Evolutionary conservation across 345 rosid species (phyloP).

Genomic region (Erysimum cheiranthoides): DNA sequence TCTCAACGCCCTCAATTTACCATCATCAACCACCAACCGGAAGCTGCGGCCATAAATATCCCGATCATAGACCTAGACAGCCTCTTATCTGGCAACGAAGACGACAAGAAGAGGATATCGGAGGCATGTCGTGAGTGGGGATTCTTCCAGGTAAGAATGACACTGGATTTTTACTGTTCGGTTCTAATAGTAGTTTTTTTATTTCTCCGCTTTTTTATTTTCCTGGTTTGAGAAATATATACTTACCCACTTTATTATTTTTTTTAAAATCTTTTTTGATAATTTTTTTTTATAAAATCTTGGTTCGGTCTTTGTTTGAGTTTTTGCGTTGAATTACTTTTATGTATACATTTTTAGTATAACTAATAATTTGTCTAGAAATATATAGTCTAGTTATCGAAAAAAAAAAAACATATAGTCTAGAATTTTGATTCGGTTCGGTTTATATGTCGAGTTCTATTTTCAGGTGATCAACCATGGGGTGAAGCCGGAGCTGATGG

Average conservation of each 20-base stretch:
- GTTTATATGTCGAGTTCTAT: not conserved
- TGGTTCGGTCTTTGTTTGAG: not conserved
- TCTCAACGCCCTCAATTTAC: slow-evolving; percentile 49
- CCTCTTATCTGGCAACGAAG: slow-evolving; percentile 36
- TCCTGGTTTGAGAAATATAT: not conserved
- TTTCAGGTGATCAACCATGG: slow-evolving; percentile 73
- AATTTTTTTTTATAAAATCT: too few species aligned
- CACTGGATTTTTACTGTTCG: not conserved
- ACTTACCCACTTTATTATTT: not conserved
- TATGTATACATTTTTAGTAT: too few species aligned
- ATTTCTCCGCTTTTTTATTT: not conserved
- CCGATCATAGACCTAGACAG: slow-evolving; percentile 74
- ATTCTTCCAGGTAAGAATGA: slow-evolving; percentile 64
- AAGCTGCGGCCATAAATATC: slow-evolving; percentile 48
- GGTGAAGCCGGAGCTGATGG: slow-evolving; percentile 66
- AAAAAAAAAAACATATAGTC: too few species aligned
- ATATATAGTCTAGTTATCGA: too few species aligned
- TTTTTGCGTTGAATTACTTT: not conserved
- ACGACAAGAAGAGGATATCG: slow-evolving; percentile 47
- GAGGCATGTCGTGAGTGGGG: slow-evolving; percentile 84
- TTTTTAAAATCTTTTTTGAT: too few species aligned
- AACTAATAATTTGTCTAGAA: not conserved
- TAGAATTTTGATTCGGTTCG: not conserved
- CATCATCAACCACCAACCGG: slow-evolving; percentile 17
- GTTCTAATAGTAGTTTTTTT: not conserved